These are phyloP conservation scores for Scorias spongiosa DNA, from an alignment of 2,329 filamentous ascomycete genomes.

Conservation along the genomic window DNA sequence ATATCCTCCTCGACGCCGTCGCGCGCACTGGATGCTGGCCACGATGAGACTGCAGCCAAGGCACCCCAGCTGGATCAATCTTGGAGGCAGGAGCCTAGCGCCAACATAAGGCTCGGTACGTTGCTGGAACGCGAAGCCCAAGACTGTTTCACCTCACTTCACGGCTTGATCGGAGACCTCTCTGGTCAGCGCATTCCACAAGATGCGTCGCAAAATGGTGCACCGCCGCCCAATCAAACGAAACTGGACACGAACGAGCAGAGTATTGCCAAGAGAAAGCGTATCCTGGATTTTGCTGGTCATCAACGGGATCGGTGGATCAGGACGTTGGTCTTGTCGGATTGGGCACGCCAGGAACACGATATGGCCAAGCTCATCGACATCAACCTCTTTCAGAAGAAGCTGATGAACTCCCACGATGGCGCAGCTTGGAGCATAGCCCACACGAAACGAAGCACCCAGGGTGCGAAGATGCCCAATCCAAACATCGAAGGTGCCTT, in stretches of 20 bases:
- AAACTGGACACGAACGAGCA: constrained; percentile 44
- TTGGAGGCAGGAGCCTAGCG: constrained; percentile 43
- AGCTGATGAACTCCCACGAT: constrained; percentile 25
- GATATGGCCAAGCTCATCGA: constrained; percentile 82
- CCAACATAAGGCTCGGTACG: constrained; percentile 59
- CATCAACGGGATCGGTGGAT: constrained; percentile 75
- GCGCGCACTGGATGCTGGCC: constrained; percentile 3
- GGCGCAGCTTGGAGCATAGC: constrained; percentile 15
- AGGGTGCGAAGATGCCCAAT: constrained; percentile 62
- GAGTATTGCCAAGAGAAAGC: constrained; percentile 61
- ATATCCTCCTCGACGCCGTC: neutral
- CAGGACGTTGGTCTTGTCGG: constrained; percentile 76
- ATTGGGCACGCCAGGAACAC: constrained; percentile 65
- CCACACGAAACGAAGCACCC: constrained; percentile 56
- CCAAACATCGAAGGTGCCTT: constrained; percentile 85
- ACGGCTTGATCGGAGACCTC: constrained; percentile 54
- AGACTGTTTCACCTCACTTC: constrained; percentile 64
- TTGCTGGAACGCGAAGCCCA: constrained; percentile 69
- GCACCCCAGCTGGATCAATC: constrained; percentile 44
- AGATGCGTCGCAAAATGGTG: constrained; percentile 27
- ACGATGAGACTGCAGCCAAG: neutral
- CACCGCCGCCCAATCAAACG: constrained; percentile 20
- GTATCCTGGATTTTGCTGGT: constrained; percentile 63
- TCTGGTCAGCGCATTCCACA: constrained; percentile 44
- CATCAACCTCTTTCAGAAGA: constrained; percentile 54